Conservation (phyloP, 768 basidiomycete genomes). For the Lactarius pseudohatsudake region DNA sequence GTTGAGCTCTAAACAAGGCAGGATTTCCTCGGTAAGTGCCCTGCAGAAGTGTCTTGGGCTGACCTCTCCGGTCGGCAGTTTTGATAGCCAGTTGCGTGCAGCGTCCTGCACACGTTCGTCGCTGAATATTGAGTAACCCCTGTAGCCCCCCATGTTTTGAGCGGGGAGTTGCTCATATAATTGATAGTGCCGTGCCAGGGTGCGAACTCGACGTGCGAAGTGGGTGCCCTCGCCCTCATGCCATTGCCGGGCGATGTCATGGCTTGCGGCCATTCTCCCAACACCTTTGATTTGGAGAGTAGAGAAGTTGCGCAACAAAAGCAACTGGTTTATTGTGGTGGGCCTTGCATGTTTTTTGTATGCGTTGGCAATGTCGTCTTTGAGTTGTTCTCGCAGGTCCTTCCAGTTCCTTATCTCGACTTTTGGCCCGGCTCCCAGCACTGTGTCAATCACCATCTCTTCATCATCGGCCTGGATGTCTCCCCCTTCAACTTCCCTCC, state of each 20-base stretch:
- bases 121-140: background rate
- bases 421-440: too few species aligned
- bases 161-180: background rate
- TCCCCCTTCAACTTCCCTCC: too few species aligned
- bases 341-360: too few species aligned
- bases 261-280: background rate
- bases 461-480: too few species aligned
- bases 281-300: background rate
- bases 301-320: background rate
- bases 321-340: too few species aligned
- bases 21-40: background rate
- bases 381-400: too few species aligned
- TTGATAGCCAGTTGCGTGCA: background rate
- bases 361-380: too few species aligned
- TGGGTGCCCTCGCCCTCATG: background rate
- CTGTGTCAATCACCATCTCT: too few species aligned
- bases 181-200: background rate
- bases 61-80: background rate
- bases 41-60: background rate
- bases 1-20: background rate
- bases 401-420: too few species aligned
- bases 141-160: background rate
- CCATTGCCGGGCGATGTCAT: background rate
- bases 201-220: background rate
- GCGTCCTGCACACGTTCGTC: background rate